These are phyloP conservation scores for Talaromyces sp. DNA, from an alignment of 2,329 filamentous ascomycete species.

Conservation along the genomic window DNA sequence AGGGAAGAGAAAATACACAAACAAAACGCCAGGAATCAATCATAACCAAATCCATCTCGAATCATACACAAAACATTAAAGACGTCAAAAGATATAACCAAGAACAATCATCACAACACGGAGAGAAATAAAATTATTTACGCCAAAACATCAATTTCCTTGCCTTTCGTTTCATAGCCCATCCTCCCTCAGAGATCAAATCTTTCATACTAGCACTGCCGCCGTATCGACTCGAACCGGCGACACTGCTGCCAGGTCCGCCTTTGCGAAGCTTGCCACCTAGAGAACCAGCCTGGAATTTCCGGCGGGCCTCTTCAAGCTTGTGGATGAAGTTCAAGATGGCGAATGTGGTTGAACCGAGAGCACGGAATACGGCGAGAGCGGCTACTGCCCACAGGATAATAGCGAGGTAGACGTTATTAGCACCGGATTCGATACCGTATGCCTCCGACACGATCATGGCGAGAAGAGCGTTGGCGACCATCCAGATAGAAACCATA, in stretches of 20 bases:
- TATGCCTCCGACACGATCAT: conserved; percentile 92
- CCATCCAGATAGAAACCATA: conserved; percentile 94
- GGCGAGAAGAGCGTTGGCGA: conserved; percentile 82
- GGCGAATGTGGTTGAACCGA: conserved; percentile 76
- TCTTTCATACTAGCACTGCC: conserved; percentile 32
- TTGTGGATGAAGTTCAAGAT: conserved; percentile 79
- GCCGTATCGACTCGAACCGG: conserved; percentile 22
- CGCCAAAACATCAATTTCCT: conserved; percentile 39
- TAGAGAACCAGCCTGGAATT: conserved; percentile 41
- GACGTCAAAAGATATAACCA: background rate
- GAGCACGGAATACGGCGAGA: conserved; percentile 78
- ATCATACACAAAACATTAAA: conserved; percentile 5
- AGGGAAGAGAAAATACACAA: background rate
- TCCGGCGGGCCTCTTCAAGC: conserved; percentile 79
- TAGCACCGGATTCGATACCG: conserved; percentile 61
- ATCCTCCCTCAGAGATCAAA: conserved; percentile 31
- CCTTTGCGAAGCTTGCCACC: conserved; percentile 9
- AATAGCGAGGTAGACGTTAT: conserved; percentile 87
- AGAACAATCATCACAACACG: background rate
- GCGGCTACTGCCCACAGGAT: conserved; percentile 88
- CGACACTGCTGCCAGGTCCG: conserved; percentile 12
- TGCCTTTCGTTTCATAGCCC: conserved; percentile 29
- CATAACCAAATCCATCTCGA: background rate
- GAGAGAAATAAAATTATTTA: conserved; percentile 18
- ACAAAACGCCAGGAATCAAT: conserved; percentile 4